Percentiles rank a stretch among this genome's conserved stretches.
Conservation (phyloP, 148 eudicot species). For the Rhododendron kiyosumense region DNA sequence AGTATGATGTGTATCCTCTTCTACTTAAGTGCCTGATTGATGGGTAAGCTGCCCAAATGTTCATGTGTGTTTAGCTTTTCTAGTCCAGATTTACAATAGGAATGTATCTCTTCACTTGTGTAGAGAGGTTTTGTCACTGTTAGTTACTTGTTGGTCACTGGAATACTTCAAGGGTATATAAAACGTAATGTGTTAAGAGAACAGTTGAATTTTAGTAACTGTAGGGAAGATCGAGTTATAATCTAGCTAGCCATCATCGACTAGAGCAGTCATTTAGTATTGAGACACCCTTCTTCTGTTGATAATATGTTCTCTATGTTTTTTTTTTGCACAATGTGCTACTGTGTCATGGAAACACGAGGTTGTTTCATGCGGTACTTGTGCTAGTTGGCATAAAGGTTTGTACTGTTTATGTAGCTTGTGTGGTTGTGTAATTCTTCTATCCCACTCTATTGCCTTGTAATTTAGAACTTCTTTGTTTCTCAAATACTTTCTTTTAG, state of each 20-base stretch:
- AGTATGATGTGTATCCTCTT: slow-evolving; percentile 61
- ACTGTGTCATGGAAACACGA: neutral
- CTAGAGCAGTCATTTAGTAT: neutral
- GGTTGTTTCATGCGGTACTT: neutral
- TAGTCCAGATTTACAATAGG: neutral
- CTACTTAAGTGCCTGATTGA: slow-evolving; percentile 76
- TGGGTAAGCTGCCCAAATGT: slow-evolving; percentile 43
- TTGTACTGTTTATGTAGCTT: neutral
- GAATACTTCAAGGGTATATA: neutral
- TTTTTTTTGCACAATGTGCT: neutral
- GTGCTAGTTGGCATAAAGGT: neutral
- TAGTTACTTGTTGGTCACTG: neutral
- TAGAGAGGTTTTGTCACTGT: neutral
- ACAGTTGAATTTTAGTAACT: neutral
- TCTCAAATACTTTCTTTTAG: neutral
- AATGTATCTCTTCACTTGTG: neutral
- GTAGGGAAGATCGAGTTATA: neutral
- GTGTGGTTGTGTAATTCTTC: neutral
- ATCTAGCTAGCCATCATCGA: neutral
- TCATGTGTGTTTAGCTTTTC: neutral
- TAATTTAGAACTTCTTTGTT: neutral
- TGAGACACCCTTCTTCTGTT: neutral
- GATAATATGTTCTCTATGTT: neutral
- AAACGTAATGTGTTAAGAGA: neutral
- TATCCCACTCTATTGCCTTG: neutral